Base-by-base conservation (phyloP, 257 asterid genomes). In the Nicotiana paniculata region DNA sequence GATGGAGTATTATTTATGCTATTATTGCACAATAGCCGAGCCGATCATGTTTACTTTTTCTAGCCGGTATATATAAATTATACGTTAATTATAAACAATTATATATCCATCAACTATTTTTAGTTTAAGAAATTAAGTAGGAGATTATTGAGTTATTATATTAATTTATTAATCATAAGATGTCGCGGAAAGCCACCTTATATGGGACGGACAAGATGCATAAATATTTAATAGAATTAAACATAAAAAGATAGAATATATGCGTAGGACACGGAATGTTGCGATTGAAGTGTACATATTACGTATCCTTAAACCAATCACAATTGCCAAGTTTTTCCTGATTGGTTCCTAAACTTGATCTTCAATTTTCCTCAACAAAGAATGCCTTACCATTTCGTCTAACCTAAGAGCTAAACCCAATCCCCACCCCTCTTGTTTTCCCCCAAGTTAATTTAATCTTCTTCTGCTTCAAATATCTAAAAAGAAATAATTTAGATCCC, bases 251-350 rank as follows among this genome's bases (percentile, higher is more conserved):
- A 48, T 8, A 9, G 17, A 63, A 3, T 72, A 46, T 10, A 6
- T 2, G 62, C 43, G 39, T 12, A 55, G 26, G 63, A 75, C 17
- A 9, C 26, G 63, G 37, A 48, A 48, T 24, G 43, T 59, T 78
- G 66, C 15, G 21, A 77, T 33, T 55, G 3, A 15, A 39, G 82
- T 43, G 26, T 75, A 51, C 15, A 51, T 26, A 26, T 32, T 26
- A 75, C 79, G 63, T 48, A 75, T 75, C 24, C 8, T 74, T 24
- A 16, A 58, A 37, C 84, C 86, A 68, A 85, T 83, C 4, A 77
- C 8, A 33, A 8, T 85, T 32, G 6, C 15, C 8, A 21, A 11
- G 33, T 9, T 9, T 33, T 30, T 3, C 51, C 48, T 43, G 16
- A 66, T 64, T 72, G 51, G 53, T 46, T 24, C 61, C 46, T 58